Base-by-base conservation (phyloP, 768 basidiomycete genomes). In the Auriscalpium microsporum region DNA sequence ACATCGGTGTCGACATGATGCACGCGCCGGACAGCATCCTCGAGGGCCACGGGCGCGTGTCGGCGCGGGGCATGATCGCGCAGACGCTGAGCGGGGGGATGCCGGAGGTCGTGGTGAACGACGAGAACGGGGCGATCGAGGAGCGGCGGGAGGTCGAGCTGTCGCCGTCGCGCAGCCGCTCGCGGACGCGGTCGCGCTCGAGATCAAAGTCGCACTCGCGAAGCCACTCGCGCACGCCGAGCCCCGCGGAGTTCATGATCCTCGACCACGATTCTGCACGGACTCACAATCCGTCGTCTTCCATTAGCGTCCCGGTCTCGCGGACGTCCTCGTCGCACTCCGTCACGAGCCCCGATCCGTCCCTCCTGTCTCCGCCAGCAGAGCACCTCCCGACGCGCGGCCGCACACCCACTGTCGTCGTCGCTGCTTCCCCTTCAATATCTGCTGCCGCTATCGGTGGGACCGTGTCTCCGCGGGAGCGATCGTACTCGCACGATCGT, bases 391-490 rank as follows among this genome's bases (percentile, higher is more conserved):
- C 50, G 23, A 23, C 52, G 14, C 60, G 60, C 35, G 60, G 57
- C 64, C 69, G 59, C 37, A 48, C 58, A 4, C 51, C 58, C 17
- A 56, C 60, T n/a, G 48, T 52, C 6, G 21, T 47, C 35, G 50
- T 53, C 40, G 38, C 37, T 3, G 42, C 16, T 44, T 11, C 28
- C 14, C 21, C 17, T 3, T 19, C 46, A 48, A 48, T 33, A 48
- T 8, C 3, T 13, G 21, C 8, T 8, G 46, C 46, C 4, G 60
- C 61, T 53, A 62, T 62, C 45, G 61, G 59, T 14, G 65, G 65
- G 21, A 62, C 67, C 40, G 64, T 64, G 42, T 69, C 68, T 54
- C 66, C 52, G 8, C 62, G 62, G 50, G 68, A 66, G 34, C 63
- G 63, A 38, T 65, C 68, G 47, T 63, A 63, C 34, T 61, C 62